phyloP scores from a whole-genome alignment of 1,139 yeast species.

The Pichia sp. region DNA sequence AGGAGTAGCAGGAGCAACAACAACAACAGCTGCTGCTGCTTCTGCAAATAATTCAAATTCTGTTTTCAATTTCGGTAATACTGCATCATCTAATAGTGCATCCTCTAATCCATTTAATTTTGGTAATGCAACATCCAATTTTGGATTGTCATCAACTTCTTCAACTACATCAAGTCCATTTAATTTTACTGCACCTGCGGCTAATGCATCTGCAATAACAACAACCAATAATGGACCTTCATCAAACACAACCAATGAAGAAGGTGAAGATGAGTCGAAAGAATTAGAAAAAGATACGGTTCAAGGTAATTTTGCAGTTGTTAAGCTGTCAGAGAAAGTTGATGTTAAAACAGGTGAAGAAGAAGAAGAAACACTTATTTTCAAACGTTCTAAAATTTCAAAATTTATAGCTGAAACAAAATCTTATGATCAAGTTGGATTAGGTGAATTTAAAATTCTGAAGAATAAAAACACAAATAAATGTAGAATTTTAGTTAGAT shows the following conservation, averaged over 20 bases:
- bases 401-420: slow-evolving; percentile 46
- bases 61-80: slow-evolving; percentile 15
- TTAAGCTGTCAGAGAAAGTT: slow-evolving; percentile 41
- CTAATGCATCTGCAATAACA: slow-evolving; percentile 11
- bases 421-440: slow-evolving; percentile 58
- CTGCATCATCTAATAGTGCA: not conserved
- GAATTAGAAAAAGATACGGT: slow-evolving; percentile 37
- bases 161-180: slow-evolving; percentile 14
- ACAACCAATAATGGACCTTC: slow-evolving; percentile 2
- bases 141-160: slow-evolving; percentile 1
- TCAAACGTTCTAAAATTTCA: slow-evolving; percentile 69
- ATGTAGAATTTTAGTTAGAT: slow-evolving; percentile 68
- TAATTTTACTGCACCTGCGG: slow-evolving; percentile 22
- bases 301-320: slow-evolving; percentile 43
- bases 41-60: slow-evolving; percentile 17
- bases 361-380: slow-evolving; percentile 57
- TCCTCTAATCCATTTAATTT: slow-evolving; percentile 25
- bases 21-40: slow-evolving; percentile 3
- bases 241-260: slow-evolving; percentile 4
- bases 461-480: slow-evolving; percentile 52
- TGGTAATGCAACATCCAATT: slow-evolving; percentile 17
- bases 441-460: slow-evolving; percentile 76
- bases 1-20: not conserved
- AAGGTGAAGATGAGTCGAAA: slow-evolving; percentile 18
- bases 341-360: slow-evolving; percentile 78